Evolutionary conservation across 768 basidiomycete genomes (phyloP), one percentile per base, ranked within the genome.

Genomic region (Collybia mongolica): DNA sequence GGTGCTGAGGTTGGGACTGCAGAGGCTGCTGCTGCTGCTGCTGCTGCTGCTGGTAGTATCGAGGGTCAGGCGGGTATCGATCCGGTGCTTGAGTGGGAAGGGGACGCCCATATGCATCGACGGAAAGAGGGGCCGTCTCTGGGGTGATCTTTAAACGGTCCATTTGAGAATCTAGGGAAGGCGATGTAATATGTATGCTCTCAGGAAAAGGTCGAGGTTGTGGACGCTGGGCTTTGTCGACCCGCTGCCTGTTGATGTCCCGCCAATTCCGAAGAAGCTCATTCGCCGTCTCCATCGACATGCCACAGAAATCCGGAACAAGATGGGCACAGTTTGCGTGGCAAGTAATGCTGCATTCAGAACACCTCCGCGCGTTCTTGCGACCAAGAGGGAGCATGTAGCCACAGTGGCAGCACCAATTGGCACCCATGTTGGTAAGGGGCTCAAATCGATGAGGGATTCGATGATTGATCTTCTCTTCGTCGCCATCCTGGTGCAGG

Each of bases 351-450:
- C 88, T 84, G 71, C 97, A 99, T 67, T 98, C 96, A 0, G 91
- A 86, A 67, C 97, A 99, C 69, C 89, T 90, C 49, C 93, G 85
- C 18, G 96, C 89, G 66, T 98, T 96, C 77, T 98, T 98, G 57
- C 95, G 86, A 45, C 96, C 96, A 42, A 98, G 81, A 48, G 97
- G 95, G 20, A 97, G 81, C 82, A 99, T 95, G 63, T 95, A 97
- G 55, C 97, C 97, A 66, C 97, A 99, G 67, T 99, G 97, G 66
- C 97, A 99, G 69, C 97, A 99, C 97, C 97, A 99, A 63, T 96
- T 98, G 15, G 97, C 92, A 39, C 93, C 91, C 49, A 98, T 87
- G 69, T 97, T 98, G 54, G 94, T 98, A 61, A 97, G 83, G 15
- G 95, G 86, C 60, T 95, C 93, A 73, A 99, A 99, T 18, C 97